Evolutionary conservation across 768 basidiomycete species (phyloP).

Genomic region (Termitomyces eurrhizus): DNA sequence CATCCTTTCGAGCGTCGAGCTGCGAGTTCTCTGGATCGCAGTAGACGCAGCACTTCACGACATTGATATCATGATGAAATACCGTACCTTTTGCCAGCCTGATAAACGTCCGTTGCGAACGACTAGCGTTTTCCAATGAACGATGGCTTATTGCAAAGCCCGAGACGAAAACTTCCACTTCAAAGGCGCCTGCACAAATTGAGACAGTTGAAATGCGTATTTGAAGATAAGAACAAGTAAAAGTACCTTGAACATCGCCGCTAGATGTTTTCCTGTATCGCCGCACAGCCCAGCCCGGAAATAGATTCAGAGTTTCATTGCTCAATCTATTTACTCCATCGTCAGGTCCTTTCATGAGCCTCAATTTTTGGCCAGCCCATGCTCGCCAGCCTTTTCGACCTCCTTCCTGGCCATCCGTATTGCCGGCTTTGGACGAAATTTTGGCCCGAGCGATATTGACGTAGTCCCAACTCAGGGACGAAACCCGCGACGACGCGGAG

Average conservation of each 20-base stretch:
- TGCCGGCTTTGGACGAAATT: background rate
- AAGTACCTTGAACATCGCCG: slow-evolving; percentile 24
- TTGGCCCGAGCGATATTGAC: slow-evolving; percentile 18
- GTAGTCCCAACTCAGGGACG: slow-evolving; percentile 44
- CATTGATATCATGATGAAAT: background rate
- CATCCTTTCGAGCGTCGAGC: background rate
- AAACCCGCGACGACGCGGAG: slow-evolving; percentile 28
- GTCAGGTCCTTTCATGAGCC: slow-evolving; percentile 19
- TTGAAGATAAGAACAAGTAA: background rate
- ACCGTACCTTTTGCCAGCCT: slow-evolving; percentile 68
- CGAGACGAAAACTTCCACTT: slow-evolving; percentile 70
- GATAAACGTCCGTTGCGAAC: slow-evolving; percentile 75
- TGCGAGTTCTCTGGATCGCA: background rate
- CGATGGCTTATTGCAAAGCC: slow-evolving; percentile 69
- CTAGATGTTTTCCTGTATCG: slow-evolving; percentile 31
- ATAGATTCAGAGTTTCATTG: slow-evolving; percentile 51
- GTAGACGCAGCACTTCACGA: background rate
- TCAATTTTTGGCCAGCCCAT: slow-evolving; percentile 62
- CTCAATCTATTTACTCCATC: slow-evolving; percentile 8
- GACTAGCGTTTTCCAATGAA: slow-evolving; percentile 55
- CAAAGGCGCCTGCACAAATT: slow-evolving; percentile 47
- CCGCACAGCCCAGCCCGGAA: slow-evolving; percentile 80
- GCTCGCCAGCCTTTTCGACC: slow-evolving; percentile 47
- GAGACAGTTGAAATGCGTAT: background rate
- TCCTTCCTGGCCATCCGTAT: slow-evolving; percentile 11